Evolutionary conservation across 2,329 filamentous ascomycete species (phyloP).

Genomic region (Arthrobotrys sinensis): DNA sequence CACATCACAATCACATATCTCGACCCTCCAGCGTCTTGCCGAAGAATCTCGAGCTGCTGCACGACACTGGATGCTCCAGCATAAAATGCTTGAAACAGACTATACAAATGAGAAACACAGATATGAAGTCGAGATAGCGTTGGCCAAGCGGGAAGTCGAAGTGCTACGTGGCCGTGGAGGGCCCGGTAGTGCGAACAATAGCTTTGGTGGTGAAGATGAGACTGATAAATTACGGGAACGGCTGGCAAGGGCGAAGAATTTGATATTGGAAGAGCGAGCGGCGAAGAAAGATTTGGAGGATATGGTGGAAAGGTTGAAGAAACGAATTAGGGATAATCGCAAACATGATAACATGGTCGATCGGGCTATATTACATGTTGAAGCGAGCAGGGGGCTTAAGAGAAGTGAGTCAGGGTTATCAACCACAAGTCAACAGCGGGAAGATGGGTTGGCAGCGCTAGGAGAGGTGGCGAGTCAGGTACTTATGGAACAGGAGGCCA

Average conservation of each 20-base stretch:
- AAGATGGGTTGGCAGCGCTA: conserved; percentile 63
- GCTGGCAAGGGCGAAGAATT: conserved; percentile 50
- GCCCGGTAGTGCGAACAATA: conserved; percentile 39
- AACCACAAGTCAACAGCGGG: conserved; percentile 47
- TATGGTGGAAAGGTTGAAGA: conserved; percentile 63
- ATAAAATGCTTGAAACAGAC: conserved; percentile 63
- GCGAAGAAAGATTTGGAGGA: conserved; percentile 61
- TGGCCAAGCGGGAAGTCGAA: conserved; percentile 64
- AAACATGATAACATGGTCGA: conserved; percentile 62
- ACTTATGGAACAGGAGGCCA: conserved; percentile 62
- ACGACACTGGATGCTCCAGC: conserved; percentile 64
- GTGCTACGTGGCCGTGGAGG: conserved; percentile 32
- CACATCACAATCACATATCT: conserved; percentile 63
- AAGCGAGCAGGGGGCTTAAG: conserved; percentile 52
- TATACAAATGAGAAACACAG: conserved; percentile 64
- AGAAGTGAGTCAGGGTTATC: conserved; percentile 53
- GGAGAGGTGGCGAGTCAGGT: conserved; percentile 64
- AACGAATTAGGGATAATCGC: conserved; percentile 63
- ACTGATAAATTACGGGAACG: conserved; percentile 57
- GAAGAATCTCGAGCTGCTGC: conserved; percentile 62
- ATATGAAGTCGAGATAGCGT: conserved; percentile 64
- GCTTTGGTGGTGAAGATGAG: conserved; percentile 52
- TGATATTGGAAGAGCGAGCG: conserved; percentile 53
- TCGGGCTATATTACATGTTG: conserved; percentile 44
- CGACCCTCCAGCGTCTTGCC: conserved; percentile 62